Conservation (phyloP, 2,329 filamentous ascomycete species). For the Diaporthe sp. region DNA sequence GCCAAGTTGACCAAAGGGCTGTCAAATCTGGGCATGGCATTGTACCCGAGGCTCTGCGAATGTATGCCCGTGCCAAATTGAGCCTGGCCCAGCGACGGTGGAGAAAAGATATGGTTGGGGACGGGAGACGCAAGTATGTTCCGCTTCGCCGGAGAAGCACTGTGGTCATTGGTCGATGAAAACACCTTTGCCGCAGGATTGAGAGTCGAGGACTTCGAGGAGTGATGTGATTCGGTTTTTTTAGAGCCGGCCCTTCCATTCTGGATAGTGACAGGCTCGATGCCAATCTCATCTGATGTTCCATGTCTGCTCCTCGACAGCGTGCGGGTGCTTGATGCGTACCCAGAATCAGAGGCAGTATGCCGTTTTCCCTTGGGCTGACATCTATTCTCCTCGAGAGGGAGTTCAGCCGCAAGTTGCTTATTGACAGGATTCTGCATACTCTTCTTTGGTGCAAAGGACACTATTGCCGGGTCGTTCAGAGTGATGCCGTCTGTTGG, state of each 20-base stretch:
- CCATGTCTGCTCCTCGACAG: conserved; percentile 10
- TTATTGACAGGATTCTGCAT: neutral
- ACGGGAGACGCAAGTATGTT: neutral
- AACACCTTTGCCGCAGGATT: conserved; percentile 34
- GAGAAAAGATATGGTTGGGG: neutral
- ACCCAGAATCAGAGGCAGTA: conserved; percentile 29
- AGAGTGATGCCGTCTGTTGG: neutral
- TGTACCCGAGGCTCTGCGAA: conserved; percentile 4
- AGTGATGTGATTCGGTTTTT: neutral
- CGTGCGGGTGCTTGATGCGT: conserved; percentile 20
- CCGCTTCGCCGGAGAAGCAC: neutral
- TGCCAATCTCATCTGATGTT: neutral
- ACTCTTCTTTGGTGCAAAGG: neutral
- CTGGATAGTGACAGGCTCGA: neutral
- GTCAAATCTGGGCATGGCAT: neutral
- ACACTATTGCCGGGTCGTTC: conserved; percentile 25
- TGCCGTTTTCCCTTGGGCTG: neutral
- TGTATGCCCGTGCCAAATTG: neutral
- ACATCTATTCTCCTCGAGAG: neutral
- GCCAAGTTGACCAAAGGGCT: neutral
- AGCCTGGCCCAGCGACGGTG: neutral
- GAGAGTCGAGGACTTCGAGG: conserved; percentile 26
- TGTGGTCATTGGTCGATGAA: neutral
- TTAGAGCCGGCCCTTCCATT: conserved; percentile 6
- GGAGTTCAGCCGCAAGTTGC: neutral